Evolutionary conservation across 345 rosid genomes (phyloP), one percentile per base, ranked within the genome.

Genomic region (Dovyalis caffra): DNA sequence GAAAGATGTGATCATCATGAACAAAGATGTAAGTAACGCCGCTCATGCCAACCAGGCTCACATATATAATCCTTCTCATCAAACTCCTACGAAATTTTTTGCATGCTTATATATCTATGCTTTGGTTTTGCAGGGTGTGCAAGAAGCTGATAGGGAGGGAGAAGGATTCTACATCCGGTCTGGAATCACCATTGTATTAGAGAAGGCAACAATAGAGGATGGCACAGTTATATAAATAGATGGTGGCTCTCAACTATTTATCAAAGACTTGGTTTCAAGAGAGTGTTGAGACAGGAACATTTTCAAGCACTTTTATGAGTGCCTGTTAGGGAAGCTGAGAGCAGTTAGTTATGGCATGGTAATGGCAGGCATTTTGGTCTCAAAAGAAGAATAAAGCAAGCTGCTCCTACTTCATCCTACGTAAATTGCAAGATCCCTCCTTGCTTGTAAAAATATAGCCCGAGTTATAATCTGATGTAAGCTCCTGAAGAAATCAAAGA

Each of bases 191-290:
- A 83, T 95, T 37, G 68, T 93, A 66, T 53, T 81, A 33, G 98
- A 95, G 83, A 95, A 91, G 86, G 96, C 99, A 45, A 93, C 94
- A 12, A 89, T 95, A 38, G 82, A 88, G 76, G 95, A 95, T 68
- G 93, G 94, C 7, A 89, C 83, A 5, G 83, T 92, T 51, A 92
- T 95, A 83, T 95, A 80, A 84, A 77, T 21, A 21, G 25, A 51
- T 51, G 57, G 0, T 9, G 45, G 32, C 66, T 34, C 68, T 51
- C 4, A 45, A 71, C 28, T 8, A 1, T 37, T 33, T 32, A 71
- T 29, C 70, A 56, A 7, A 35, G 53, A 25, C 40, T 12, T 58
- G 38, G 51, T 70, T 6, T 16, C 15, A 45, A 73, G 18, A 10
- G 40, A 74, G 23, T 68, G 63, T 16, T 15, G 2, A 35, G 31